Conservation (phyloP, 805 yeast genomes). For the Lachancea thermotolerans region DNA sequence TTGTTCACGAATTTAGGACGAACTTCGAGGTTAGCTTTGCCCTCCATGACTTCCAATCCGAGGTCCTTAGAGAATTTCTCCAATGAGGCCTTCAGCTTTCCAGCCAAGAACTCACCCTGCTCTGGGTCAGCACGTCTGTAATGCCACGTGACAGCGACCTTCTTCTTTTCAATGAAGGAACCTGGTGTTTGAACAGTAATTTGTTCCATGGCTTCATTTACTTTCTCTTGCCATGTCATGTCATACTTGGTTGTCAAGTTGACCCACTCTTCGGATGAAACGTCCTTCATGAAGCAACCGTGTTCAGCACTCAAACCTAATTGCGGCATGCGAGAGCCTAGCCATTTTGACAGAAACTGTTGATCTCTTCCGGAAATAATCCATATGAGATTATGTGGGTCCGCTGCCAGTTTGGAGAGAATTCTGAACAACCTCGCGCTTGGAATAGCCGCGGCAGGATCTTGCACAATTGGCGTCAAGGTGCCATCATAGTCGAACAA, state of each 20-base stretch:
- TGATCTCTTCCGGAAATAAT: constrained; percentile 94
- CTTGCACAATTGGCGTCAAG: constrained; percentile 89
- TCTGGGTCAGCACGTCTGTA: constrained; percentile 93
- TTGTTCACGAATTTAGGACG: constrained; percentile 91
- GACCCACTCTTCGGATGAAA: constrained; percentile 64
- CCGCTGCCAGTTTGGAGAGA: constrained; percentile 54
- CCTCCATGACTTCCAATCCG: constrained; percentile 93
- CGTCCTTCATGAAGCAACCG: constrained; percentile 86
- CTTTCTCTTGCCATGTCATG: constrained; percentile 92
- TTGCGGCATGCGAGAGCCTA: constrained; percentile 55
- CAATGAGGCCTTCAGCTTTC: constrained; percentile 60
- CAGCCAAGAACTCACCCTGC: constrained; percentile 81
- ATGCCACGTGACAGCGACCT: constrained; percentile 97
- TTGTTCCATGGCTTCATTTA: constrained; percentile 60
- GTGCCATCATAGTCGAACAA: constrained; percentile 98
- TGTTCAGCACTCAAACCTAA: constrained; percentile 94
- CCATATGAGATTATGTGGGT: constrained; percentile 86
- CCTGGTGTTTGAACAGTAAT: constrained; percentile 91
- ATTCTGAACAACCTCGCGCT: constrained; percentile 60
- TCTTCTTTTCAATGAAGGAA: constrained; percentile 74
- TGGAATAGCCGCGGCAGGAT: constrained; percentile 98
- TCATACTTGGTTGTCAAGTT: constrained; percentile 77
- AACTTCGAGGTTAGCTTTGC: constrained; percentile 97
- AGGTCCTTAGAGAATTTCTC: constrained; percentile 54
- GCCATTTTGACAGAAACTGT: constrained; percentile 78